Evolutionary conservation across 2,329 filamentous ascomycete genomes (phyloP).

Genomic region (Teratosphaeria zuluensis): DNA sequence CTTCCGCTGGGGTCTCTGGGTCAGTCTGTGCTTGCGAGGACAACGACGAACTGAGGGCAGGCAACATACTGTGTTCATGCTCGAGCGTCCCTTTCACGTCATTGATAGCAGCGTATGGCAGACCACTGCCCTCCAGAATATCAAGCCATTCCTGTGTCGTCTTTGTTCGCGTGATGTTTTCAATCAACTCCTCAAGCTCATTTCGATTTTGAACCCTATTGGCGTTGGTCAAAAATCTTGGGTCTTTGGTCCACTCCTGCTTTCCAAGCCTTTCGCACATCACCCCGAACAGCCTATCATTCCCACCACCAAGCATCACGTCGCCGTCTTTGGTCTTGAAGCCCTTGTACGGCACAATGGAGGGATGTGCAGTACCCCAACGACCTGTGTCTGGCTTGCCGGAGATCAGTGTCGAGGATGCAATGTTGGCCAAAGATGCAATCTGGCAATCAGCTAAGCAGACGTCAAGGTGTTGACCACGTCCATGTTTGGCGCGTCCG

Average conservation of each 20-base stretch:
- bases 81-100: conserved; percentile 77
- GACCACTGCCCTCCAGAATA: conserved; percentile 76
- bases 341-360: conserved; percentile 88
- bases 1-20: conserved; percentile 40
- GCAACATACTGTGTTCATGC: conserved; percentile 63
- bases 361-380: conserved; percentile 97
- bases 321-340: conserved; percentile 58
- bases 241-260: conserved; percentile 49
- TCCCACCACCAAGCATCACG: conserved; percentile 54
- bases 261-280: conserved; percentile 48
- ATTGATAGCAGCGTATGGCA: conserved; percentile 93
- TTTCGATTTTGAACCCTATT: conserved; percentile 58
- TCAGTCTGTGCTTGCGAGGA: not conserved
- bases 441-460: conserved; percentile 90
- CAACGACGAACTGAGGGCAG: not conserved
- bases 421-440: conserved; percentile 89
- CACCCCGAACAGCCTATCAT: conserved; percentile 52
- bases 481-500: conserved; percentile 61
- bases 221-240: conserved; percentile 49
- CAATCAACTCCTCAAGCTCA: conserved; percentile 69
- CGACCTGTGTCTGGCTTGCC: conserved; percentile 78
- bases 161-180: conserved; percentile 60
- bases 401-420: conserved; percentile 80
- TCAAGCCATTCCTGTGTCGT: conserved; percentile 84
- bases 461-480: conserved; percentile 86